phyloP scores from a whole-genome alignment of 192 early-diverging fungal species.

The Backusella liffmaniae region DNA sequence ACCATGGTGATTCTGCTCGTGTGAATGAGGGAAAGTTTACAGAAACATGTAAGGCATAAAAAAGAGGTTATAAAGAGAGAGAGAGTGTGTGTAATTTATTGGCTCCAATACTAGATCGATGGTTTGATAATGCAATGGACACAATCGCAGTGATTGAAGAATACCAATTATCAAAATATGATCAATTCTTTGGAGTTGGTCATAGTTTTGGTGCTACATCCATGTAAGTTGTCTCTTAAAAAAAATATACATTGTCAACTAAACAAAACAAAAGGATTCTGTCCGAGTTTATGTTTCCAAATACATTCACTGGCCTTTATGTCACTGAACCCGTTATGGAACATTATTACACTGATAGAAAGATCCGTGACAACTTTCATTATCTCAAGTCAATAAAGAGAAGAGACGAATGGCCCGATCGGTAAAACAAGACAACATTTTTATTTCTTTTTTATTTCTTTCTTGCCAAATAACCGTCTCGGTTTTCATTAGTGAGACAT shows the following conservation, averaged over 20 bases:
- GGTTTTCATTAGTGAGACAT: slow-evolving; percentile 23
- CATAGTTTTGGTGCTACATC: slow-evolving; percentile 51
- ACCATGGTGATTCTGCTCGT: slow-evolving; percentile 57
- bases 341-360: slow-evolving; percentile 16
- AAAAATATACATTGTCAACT: background rate
- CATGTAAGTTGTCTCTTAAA: slow-evolving; percentile 13
- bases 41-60: background rate
- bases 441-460: too few relatives aligned
- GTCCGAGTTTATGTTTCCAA: slow-evolving; percentile 19
- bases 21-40: slow-evolving; percentile 37
- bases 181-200: slow-evolving; percentile 51
- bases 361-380: slow-evolving; percentile 32
- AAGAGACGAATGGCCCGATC: slow-evolving; percentile 45
- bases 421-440: slow-evolving; percentile 17
- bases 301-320: slow-evolving; percentile 2
- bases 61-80: background rate
- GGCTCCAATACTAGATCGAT: slow-evolving; percentile 37
- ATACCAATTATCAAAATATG: slow-evolving; percentile 25
- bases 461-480: background rate
- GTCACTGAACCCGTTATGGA: slow-evolving; percentile 16
- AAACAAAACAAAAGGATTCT: slow-evolving; percentile 14
- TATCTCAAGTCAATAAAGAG: slow-evolving; percentile 40
- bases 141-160: slow-evolving; percentile 45
- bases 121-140: slow-evolving; percentile 53
- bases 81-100: background rate